Base-by-base conservation (phyloP, 202 grass and related monocot species). In the Panicum hallii region DNA sequence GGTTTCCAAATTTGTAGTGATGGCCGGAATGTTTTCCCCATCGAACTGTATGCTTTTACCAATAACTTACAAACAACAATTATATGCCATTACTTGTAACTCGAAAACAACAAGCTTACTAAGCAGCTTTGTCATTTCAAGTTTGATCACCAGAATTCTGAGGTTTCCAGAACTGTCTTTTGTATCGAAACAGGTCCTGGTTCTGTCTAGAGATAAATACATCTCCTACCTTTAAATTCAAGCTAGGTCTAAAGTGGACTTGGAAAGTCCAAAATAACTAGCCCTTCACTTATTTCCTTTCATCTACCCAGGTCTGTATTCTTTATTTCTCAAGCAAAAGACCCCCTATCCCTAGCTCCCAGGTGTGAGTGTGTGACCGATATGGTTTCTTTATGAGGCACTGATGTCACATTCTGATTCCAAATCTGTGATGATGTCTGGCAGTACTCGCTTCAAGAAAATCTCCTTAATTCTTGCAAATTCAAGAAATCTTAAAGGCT, bases 351-450 rank as follows among this genome's bases (percentile, higher is more conserved):
- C 22, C 65, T 81, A 20, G 49, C 17, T 32, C 52, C 22, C 23
- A 53, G 28, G 46, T 38, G 36, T 38, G 36, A 32, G 32, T 38
- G 36, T 3, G 36, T 34, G 72, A 84, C 11, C 5, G 1, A 41
- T 67, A 16, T 61, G 83, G 54, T 11, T 32, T 79, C 55, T 57
- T 64, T 10, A 4, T 41, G 17, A 26, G 69, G 41, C 54, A 34
- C 63, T 66, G 34, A 15, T 85, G 23, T 22, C 48, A 79, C n/a
- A 22, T 44, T 80, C 22, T 41, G 10, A 61, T 70, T 58, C 14
- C 28, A 65, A 60, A 56, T 75, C 38, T 40, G 7, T 36, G 23
- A 22, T 55, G 57, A 80, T 80, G 26, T 23, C 13, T 30, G 9
- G 16, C 46, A 67, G 32, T 81, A 53, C 19, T 66, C 11, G 7